Conservation (phyloP, 2,329 filamentous ascomycete species). For the Sclerotinia sclerotiorum region DNA sequence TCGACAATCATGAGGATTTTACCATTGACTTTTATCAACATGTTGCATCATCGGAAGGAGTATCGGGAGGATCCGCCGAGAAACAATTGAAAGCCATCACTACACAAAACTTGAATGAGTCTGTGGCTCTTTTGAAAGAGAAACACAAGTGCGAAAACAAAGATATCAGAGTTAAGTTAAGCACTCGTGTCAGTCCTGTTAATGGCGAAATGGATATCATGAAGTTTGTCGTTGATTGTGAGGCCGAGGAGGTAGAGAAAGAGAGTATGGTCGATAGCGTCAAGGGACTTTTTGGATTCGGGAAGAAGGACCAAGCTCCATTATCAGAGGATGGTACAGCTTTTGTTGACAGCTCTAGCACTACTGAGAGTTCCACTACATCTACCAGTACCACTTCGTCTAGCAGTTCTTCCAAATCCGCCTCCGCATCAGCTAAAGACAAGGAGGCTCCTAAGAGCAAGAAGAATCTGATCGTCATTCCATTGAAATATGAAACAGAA, state of each 20-base stretch:
- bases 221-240: conserved; percentile 79
- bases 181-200: conserved; percentile 67
- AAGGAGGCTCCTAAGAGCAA: conserved; percentile 35
- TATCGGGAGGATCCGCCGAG: conserved; percentile 49
- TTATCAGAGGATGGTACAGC: conserved; percentile 62
- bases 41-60: conserved; percentile 50
- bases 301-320: conserved; percentile 77
- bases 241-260: conserved; percentile 70
- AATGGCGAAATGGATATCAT: conserved; percentile 79
- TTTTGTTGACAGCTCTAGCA: conserved; percentile 46
- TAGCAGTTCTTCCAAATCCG: conserved; percentile 48
- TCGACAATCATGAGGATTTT: conserved; percentile 82
- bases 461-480: conserved; percentile 39
- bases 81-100: conserved; percentile 64
- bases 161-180: conserved; percentile 79
- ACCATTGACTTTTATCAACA: conserved; percentile 77
- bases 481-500: conserved; percentile 37
- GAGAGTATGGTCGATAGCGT: conserved; percentile 87
- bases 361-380: conserved; percentile 50
- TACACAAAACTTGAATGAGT: conserved; percentile 83
- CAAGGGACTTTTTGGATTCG: conserved; percentile 94
- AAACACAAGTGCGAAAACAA: conserved; percentile 70
- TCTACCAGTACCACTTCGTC: conserved; percentile 45
- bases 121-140: conserved; percentile 74
- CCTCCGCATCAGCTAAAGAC: conserved; percentile 37